Evolutionary conservation across 768 basidiomycete genomes (phyloP).

Genomic region (Leccinellum luteum): DNA sequence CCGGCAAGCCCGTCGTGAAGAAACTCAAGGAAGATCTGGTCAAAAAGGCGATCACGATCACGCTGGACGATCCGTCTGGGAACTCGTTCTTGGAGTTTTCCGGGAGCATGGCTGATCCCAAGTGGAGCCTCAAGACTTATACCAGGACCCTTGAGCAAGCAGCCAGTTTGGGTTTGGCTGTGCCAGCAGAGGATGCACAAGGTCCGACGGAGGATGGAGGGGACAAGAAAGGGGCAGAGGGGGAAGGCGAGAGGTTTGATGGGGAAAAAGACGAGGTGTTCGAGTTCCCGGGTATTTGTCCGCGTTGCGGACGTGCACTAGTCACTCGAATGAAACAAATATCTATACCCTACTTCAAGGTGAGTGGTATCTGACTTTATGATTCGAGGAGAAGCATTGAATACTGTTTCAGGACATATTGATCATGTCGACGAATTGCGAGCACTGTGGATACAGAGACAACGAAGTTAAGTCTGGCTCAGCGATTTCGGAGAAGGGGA

Average conservation of each 20-base stretch:
- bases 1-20: conserved; percentile 28
- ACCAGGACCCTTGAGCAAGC: conserved; percentile 80
- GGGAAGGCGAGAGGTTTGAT: conserved; percentile 21
- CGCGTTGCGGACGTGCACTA: conserved; percentile 79
- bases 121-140: conserved; percentile 88
- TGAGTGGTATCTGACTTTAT: conserved; percentile 18
- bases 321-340: conserved; percentile 96
- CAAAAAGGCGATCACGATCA: conserved; percentile 75
- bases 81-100: conserved; percentile 96
- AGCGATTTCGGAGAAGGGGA: conserved; percentile 86
- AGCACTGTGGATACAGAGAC: conserved; percentile 91
- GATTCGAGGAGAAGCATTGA: background rate
- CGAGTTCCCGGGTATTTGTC: conserved; percentile 84
- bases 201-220: background rate
- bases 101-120: conserved; percentile 84
- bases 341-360: conserved; percentile 97
- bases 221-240: conserved; percentile 9
- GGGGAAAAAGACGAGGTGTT: conserved; percentile 81
- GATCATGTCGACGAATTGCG: conserved; percentile 99
- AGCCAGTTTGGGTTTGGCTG: conserved; percentile 68
- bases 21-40: conserved; percentile 44
- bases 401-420: conserved; percentile 68
- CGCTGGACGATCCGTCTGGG: conserved; percentile 89
- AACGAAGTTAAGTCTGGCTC: conserved; percentile 96
- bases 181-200: conserved; percentile 41